Evolutionary conservation across 2,329 filamentous ascomycete genomes (phyloP).

Genomic region (Paracorniculantispora psalliotae): DNA sequence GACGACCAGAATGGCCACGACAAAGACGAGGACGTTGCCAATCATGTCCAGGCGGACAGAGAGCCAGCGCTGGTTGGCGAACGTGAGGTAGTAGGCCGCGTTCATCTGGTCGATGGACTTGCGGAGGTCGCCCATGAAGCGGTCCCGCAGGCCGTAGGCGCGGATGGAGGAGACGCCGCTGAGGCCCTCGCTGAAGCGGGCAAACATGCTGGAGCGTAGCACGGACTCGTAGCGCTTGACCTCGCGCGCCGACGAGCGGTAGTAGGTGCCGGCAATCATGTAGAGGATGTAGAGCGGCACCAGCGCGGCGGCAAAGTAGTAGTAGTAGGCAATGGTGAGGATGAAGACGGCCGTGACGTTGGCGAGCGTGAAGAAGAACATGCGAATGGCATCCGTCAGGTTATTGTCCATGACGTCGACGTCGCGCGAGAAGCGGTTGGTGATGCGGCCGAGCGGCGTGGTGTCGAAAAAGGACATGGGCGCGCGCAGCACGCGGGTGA

Average conservation of each 20-base stretch:
- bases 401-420: constrained; percentile 97
- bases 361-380: constrained; percentile 82
- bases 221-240: constrained; percentile 92
- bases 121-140: constrained; percentile 67
- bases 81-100: constrained; percentile 89
- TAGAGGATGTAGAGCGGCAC: constrained; percentile 69
- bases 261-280: constrained; percentile 78
- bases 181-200: constrained; percentile 85
- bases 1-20: constrained; percentile 83
- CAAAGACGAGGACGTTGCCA: constrained; percentile 79
- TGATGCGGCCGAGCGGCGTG: constrained; percentile 89
- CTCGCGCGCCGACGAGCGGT: constrained; percentile 84
- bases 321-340: constrained; percentile 91
- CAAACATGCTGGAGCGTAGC: constrained; percentile 80
- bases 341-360: constrained; percentile 81
- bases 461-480: constrained; percentile 96
- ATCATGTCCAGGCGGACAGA: constrained; percentile 80
- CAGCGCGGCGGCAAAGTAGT: constrained; percentile 69
- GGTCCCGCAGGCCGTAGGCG: constrained; percentile 76
- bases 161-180: constrained; percentile 79
- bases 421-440: constrained; percentile 92
- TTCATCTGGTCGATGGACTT: constrained; percentile 85
- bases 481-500: constrained; percentile 67
- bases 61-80: constrained; percentile 92
- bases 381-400: constrained; percentile 80